Evolutionary conservation across 768 basidiomycete genomes (phyloP), one percentile per base, ranked within the genome.

Genomic region (Amanita thiersii): DNA sequence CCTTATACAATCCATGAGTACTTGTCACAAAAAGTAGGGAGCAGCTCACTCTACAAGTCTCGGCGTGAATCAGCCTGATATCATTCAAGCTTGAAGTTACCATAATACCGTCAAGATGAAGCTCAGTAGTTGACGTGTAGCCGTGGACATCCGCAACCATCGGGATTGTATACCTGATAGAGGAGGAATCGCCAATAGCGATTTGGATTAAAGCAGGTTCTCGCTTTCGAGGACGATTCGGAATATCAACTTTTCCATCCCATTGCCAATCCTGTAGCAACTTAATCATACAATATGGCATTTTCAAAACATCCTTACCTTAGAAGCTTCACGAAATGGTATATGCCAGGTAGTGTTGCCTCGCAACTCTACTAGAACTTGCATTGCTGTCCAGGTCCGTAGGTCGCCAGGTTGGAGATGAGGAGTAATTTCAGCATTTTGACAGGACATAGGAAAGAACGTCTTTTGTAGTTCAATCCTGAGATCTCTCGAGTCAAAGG

Each of bases 241-340:
- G 73, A 12, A 70, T 50, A 14, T 72, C 63, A 4, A 56, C 54
- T 23, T 65, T 52, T 23, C 78, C 80, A 56, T 97, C 94, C 82
- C 85, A 97, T 56, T 82, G 78, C 94, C 94, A 98, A 58, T 97
- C 86, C 84, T 89, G 34, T 25, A 34, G 21, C 32, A 34, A 29
- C 30, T 50, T 17, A 51, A 12, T 38, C 15, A 15, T 18, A 21
- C 21, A 43, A 33, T 15, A 20, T 17, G 33, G 11, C 29, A 25
- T 24, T 14, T 25, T 11, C 26, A 23, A 38, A 19, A 17, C 43
- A 8, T 4, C 43, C 33, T 41, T 47, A 81, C 86, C 72, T 98
- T 97, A 0, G 91, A 96, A 1, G 79, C 60, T 60, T 98, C 94
- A 7, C 91, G 77, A 44, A 93, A 93, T 2, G 94, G 94, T n/a